These are phyloP conservation scores for Thalassia testudinum DNA, from an alignment of 116 monocot species.

Conservation along the genomic window DNA sequence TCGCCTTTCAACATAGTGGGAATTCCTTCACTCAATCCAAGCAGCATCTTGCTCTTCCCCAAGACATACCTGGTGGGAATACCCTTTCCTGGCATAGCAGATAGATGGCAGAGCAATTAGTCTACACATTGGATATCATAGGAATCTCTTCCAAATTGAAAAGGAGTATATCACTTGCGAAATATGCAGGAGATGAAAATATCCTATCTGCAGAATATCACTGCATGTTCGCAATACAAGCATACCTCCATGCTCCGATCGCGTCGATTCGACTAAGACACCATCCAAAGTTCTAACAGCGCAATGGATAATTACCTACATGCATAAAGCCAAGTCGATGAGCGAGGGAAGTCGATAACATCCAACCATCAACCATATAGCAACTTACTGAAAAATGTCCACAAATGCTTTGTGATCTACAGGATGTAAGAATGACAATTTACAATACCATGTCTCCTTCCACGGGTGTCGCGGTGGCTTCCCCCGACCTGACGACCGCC, in stretches of 20 bases:
- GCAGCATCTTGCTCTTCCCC: slow-evolving; percentile 87
- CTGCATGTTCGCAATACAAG: background rate
- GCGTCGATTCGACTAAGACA: slow-evolving; percentile 51
- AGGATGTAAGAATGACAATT: too few species aligned
- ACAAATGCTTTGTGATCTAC: too few species aligned
- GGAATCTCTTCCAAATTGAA: too few species aligned
- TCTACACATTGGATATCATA: too few species aligned
- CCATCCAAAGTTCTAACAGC: slow-evolving; percentile 70
- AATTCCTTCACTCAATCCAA: slow-evolving; percentile 81
- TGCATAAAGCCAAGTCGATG: background rate
- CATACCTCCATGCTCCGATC: slow-evolving; percentile 74
- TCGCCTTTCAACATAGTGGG: slow-evolving; percentile 81
- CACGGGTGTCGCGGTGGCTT: slow-evolving; percentile 31
- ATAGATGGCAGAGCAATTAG: background rate
- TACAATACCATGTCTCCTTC: slow-evolving; percentile 95
- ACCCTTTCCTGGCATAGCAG: slow-evolving; percentile 49
- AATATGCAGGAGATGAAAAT: too few species aligned
- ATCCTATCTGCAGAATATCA: background rate
- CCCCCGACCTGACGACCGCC: slow-evolving; percentile 59
- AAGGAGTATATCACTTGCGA: too few species aligned
- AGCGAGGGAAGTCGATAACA: background rate
- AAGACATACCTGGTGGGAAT: slow-evolving; percentile 56
- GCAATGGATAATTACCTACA: slow-evolving; percentile 62
- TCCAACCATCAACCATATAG: too few species aligned
- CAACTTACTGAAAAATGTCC: too few species aligned